Conservation (phyloP, 805 yeast genomes). For the Wickerhamomyces queroliae region DNA sequence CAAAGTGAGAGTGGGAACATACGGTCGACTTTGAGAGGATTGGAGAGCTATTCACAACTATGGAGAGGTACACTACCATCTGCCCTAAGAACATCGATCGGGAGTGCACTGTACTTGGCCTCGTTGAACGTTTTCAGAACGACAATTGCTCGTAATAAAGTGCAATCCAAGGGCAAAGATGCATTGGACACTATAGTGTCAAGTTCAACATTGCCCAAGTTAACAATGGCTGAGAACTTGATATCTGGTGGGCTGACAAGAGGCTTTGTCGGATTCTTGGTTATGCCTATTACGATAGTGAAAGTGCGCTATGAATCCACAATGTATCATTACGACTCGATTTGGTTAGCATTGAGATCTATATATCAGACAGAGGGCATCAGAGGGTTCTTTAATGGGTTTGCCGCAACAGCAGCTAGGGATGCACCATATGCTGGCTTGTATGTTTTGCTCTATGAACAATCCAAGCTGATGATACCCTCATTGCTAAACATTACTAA, state of each 20-base stretch:
- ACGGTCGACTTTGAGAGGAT: slow-evolving; percentile 28
- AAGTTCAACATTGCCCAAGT: slow-evolving; percentile 57
- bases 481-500: slow-evolving; percentile 18
- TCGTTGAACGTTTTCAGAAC: slow-evolving; percentile 59
- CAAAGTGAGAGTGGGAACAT: slow-evolving; percentile 37
- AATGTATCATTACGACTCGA: slow-evolving; percentile 59
- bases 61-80: slow-evolving; percentile 97
- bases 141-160: slow-evolving; percentile 32
- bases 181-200: slow-evolving; percentile 3
- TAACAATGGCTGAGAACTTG: slow-evolving; percentile 65
- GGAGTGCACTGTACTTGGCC: slow-evolving; percentile 82
- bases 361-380: slow-evolving; percentile 50
- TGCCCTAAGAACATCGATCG: slow-evolving; percentile 82
- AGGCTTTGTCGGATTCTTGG: slow-evolving; percentile 73
- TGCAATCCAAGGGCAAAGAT: not conserved
- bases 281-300: slow-evolving; percentile 92
- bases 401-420: slow-evolving; percentile 77
- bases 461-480: slow-evolving; percentile 56
- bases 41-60: slow-evolving; percentile 39
- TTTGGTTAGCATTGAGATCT: slow-evolving; percentile 52
- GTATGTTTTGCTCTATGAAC: slow-evolving; percentile 81
- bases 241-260: slow-evolving; percentile 74
- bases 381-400: slow-evolving; percentile 79
- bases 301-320: slow-evolving; percentile 89
- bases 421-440: slow-evolving; percentile 98